phyloP scores from a whole-genome alignment of 75 land plant species.

The Adiantum capillusveneris region DNA sequence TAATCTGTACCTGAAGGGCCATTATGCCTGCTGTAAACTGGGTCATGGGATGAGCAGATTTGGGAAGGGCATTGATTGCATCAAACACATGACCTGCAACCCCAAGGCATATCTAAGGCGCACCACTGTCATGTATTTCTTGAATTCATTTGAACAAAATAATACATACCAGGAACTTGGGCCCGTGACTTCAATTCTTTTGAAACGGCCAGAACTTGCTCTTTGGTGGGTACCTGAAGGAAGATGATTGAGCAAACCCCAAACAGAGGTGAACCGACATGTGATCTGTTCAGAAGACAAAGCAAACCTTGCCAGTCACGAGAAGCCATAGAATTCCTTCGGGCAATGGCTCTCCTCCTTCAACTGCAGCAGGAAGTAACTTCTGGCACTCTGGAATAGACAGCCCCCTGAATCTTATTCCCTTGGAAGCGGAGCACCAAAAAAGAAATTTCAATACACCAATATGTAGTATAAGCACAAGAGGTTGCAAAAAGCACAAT shows the following conservation, averaged over 20 bases:
- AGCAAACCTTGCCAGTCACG: conserved; percentile 72
- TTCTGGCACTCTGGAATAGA: conserved; percentile 97
- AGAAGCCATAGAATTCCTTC: conserved; percentile 97
- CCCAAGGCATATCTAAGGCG: conserved; percentile 4
- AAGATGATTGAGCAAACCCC: not conserved
- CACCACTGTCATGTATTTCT: not conserved
- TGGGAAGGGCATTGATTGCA: conserved; percentile 76
- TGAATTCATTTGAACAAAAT: not conserved
- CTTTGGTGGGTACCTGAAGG: conserved; percentile 78
- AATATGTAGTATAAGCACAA: too few relatives aligned
- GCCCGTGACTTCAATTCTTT: conserved; percentile 69
- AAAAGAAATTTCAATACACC: too few relatives aligned
- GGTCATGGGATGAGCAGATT: conserved; percentile 94
- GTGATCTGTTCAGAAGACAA: too few relatives aligned
- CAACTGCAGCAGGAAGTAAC: conserved; percentile 59
- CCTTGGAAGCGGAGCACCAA: too few relatives aligned
- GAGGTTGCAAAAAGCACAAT: too few relatives aligned
- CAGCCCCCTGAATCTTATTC: conserved; percentile 84
- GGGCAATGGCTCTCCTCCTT: conserved; percentile 91
- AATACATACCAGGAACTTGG: conserved; percentile 53
- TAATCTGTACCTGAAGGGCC: conserved; percentile 83
- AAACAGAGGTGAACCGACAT: not conserved
- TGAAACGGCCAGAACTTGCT: conserved; percentile 66
- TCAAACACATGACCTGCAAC: conserved; percentile 82
- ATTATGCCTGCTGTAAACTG: conserved; percentile 88